These are phyloP conservation scores for Populus trichocarpa DNA, from an alignment of 441 rosid species.

Conservation along the genomic window DNA sequence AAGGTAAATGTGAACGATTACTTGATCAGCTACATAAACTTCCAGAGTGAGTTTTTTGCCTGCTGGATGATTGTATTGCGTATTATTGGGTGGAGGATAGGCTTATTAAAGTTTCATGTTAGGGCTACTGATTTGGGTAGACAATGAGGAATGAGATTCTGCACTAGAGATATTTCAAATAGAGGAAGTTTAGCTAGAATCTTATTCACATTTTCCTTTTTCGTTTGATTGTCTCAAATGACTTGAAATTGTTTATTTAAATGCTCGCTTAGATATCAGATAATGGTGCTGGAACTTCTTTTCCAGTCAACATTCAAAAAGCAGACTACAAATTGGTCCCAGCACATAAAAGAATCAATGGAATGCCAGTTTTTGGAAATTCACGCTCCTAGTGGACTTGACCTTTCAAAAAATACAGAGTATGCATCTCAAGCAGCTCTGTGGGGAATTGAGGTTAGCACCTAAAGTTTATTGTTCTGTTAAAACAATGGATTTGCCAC, in stretches of 20 bases:
- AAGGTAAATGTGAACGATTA: not conserved
- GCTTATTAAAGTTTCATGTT: not conserved
- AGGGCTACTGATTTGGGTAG: not conserved
- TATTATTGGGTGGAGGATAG: not conserved
- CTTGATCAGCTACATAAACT: not conserved
- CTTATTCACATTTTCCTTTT: not conserved
- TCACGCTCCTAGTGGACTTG: conserved; percentile 68
- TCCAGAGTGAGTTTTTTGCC: not conserved
- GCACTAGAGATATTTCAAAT: not conserved
- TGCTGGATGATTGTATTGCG: not conserved
- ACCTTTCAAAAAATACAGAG: conserved; percentile 63
- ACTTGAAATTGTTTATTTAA: not conserved
- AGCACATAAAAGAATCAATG: conserved; percentile 40
- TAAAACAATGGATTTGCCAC: not conserved
- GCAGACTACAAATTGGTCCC: conserved; percentile 40
- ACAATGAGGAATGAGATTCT: not conserved
- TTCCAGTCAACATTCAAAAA: conserved; percentile 44
- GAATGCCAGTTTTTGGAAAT: conserved; percentile 62
- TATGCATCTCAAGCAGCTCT: conserved; percentile 89
- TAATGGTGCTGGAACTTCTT: conserved; percentile 81
- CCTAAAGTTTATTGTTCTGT: conserved; percentile 13
- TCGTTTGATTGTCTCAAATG: not conserved
- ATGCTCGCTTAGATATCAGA: conserved; percentile 68
- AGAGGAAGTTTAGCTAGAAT: not conserved
- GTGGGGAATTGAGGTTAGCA: conserved; percentile 89